Evolutionary conservation across 495 filamentous ascomycete genomes (phyloP).

Genomic region (Neurospora cerealis): DNA sequence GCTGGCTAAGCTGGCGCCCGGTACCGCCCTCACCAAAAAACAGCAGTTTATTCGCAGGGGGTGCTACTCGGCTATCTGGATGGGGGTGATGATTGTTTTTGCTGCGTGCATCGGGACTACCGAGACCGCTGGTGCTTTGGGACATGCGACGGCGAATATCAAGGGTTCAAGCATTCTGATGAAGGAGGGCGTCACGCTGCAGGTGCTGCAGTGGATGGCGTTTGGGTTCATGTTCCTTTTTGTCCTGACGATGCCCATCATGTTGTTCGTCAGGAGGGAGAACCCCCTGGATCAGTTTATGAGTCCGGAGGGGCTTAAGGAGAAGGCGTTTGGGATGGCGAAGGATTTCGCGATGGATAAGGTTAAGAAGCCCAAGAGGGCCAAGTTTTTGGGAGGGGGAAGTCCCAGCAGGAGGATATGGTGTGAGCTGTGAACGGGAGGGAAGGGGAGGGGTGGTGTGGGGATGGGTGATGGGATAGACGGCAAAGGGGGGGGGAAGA

Average conservation of each 20-base stretch:
- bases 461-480: neutral
- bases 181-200: conserved; percentile 15
- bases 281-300: neutral
- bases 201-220: conserved; percentile 26
- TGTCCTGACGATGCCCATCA: conserved; percentile 11
- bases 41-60: neutral
- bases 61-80: neutral
- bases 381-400: neutral
- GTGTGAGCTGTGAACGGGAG: neutral
- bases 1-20: conserved; percentile 1
- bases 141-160: conserved; percentile 7
- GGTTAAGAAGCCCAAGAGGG: neutral
- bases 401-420: neutral
- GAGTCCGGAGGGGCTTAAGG: neutral
- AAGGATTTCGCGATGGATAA: neutral
- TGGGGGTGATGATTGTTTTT: conserved; percentile 3
- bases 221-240: conserved; percentile 22
- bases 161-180: conserved; percentile 10
- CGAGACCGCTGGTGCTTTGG: conserved; percentile 13
- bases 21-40: neutral
- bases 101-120: conserved; percentile 17
- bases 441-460: neutral
- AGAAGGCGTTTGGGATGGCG: neutral
- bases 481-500: neutral
- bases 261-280: conserved; percentile 1